Percentiles rank a stretch among this genome's conserved stretches.
These are phyloP conservation scores for Lactarius psammicola DNA, from an alignment of 768 basidiomycete species.

Conservation along the genomic window DNA sequence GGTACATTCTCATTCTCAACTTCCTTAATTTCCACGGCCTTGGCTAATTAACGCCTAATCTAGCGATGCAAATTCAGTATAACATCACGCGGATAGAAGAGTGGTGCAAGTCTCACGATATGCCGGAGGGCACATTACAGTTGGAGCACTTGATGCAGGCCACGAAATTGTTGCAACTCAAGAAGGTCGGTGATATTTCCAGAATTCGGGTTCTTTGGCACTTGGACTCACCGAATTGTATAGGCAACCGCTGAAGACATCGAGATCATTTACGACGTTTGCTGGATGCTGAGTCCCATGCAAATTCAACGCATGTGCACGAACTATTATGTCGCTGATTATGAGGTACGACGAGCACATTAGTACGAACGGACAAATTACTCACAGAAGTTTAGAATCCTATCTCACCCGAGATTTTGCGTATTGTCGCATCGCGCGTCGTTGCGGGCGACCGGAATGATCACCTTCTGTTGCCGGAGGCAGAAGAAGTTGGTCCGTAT, in stretches of 20 bases:
- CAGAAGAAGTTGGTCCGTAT: conserved; percentile 95
- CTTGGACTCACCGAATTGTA: neutral
- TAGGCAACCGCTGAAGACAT: conserved; percentile 93
- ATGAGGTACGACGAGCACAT: conserved; percentile 62
- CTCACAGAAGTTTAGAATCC: conserved; percentile 61
- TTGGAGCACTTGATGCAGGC: conserved; percentile 99
- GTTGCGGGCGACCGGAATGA: conserved; percentile 96
- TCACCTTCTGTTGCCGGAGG: conserved; percentile 94
- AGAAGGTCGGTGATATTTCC: conserved; percentile 63
- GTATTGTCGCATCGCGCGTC: conserved; percentile 94
- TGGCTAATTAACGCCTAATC: conserved; percentile 11
- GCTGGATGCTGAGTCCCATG: conserved; percentile 99
- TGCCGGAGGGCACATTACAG: conserved; percentile 97
- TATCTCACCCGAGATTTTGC: conserved; percentile 94
- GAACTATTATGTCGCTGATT: conserved; percentile 98
- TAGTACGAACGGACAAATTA: conserved; percentile 8
- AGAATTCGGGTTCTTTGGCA: neutral
- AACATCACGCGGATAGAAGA: conserved; percentile 97
- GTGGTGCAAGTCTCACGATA: conserved; percentile 99
- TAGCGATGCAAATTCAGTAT: conserved; percentile 99
- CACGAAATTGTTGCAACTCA: conserved; percentile 94
- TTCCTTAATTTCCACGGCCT: neutral
- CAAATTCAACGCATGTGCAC: conserved; percentile 99
- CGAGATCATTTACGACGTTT: conserved; percentile 98
- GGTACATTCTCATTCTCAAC: conserved; percentile 50